Evolutionary conservation across 2,329 filamentous ascomycete genomes (phyloP), one percentile per base, ranked within the genome.

Genomic region (Uncinocarpus reesii): DNA sequence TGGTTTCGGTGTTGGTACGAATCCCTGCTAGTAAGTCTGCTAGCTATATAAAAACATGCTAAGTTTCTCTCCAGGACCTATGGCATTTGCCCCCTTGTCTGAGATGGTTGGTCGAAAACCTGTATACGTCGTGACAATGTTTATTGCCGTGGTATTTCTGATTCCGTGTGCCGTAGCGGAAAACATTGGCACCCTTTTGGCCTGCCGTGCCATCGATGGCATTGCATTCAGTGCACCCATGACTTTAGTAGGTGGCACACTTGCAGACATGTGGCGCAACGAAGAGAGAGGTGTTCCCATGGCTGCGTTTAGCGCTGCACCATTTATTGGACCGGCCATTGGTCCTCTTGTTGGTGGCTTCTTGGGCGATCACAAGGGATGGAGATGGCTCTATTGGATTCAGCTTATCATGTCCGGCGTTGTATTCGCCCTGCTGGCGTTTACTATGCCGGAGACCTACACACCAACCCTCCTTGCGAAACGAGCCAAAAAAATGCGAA

Each of bases 381-480:
- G 86, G 86, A 71, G 86, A 55, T 92, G 85, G 84, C 71, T 92
- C 0, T 92, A 92, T 70, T 90, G 84, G 83, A 78, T 94, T 56
- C 86, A 90, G 60, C 71, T 92, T 8, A 93, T 94, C 59, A 62
- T 92, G 10, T 72, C 83, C 21, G 80, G 73, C 11, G 61, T 81
- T 42, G 77, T 83, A 56, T 92, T 83, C 79, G 52, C 83, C 15
- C 62, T 90, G 52, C 83, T 81, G 24, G 89, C n/a, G n/a, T n/a
- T 93, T 66, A 92, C 86, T n/a, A 82, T 94, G 0, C 86, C 86
- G 1, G 88, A 94, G 65, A 95, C 88, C 0, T 94, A 92, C 62
- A 81, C 86, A 0, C 86, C 88, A 0, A 84, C 79, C 0, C 80
- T 95, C 43, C 77, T 95, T 13, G 76, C 78, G 45, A 69, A 68